Percentiles rank a stretch among this genome's conserved stretches.
Evolutionary conservation across 805 yeast genomes (phyloP).

Genomic region (Cyberlindnera sargentensis): DNA sequence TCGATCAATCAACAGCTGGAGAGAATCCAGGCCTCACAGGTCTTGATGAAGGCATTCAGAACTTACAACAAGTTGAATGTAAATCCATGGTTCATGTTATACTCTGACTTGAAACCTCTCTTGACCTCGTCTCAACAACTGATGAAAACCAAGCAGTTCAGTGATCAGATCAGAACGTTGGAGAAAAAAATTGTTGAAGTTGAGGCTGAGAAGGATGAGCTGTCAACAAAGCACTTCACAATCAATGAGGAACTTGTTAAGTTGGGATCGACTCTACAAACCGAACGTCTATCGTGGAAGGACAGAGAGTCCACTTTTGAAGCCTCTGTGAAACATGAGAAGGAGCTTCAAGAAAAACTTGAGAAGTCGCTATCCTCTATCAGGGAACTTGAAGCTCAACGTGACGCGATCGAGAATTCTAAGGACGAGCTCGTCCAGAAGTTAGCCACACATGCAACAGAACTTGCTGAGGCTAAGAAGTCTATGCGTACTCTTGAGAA

Average conservation of each 20-base stretch:
- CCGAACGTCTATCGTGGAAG: constrained; percentile 36
- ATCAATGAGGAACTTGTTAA: constrained; percentile 24
- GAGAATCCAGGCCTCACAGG: constrained; percentile 62
- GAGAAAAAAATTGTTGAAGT: constrained; percentile 37
- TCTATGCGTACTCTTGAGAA: constrained; percentile 16
- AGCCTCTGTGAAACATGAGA: constrained; percentile 35
- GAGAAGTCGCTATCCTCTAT: constrained; percentile 20
- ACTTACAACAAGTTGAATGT: constrained; percentile 40
- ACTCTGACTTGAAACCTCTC: constrained; percentile 67
- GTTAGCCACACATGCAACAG: constrained; percentile 18
- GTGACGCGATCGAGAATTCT: constrained; percentile 21
- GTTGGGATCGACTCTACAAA: constrained; percentile 27
- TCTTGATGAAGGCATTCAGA: constrained; percentile 55
- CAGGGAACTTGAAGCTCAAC: constrained; percentile 19
- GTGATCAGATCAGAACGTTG: constrained; percentile 46
- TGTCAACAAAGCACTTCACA: constrained; percentile 23
- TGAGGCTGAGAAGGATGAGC: constrained; percentile 25
- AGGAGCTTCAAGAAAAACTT: constrained; percentile 22
- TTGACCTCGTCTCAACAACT: constrained; percentile 57
- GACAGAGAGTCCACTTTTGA: constrained; percentile 42
- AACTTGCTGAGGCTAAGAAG: constrained; percentile 21
- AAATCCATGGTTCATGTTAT: constrained; percentile 77
- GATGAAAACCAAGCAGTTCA: constrained; percentile 48
- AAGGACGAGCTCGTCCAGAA: constrained; percentile 24
- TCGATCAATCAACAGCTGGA: constrained; percentile 40